A percentile compares a stretch with the other conserved stretches of the same genome.
These are phyloP conservation scores for Phylloporus arenicola DNA, from an alignment of 768 basidiomycete genomes.

Conservation along the genomic window DNA sequence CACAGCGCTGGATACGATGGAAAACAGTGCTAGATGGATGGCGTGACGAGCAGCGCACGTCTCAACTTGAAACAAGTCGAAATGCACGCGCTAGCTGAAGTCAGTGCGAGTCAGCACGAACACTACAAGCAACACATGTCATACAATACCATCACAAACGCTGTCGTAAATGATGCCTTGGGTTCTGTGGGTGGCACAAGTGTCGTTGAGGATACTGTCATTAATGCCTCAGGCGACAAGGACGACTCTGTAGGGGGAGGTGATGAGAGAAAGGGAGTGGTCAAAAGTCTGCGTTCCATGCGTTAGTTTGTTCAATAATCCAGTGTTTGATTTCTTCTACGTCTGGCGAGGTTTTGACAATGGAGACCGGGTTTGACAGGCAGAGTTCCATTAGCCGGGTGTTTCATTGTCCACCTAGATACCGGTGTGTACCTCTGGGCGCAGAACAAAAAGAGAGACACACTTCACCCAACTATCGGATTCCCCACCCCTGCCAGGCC, in stretches of 20 bases:
- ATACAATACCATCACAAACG: conserved; percentile 78
- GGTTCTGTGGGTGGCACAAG: conserved; percentile 26
- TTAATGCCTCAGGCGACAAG: conserved; percentile 7
- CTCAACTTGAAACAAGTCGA: too few species aligned
- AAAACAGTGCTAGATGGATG: too few species aligned
- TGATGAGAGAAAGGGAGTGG: too few species aligned
- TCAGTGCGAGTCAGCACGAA: too few species aligned
- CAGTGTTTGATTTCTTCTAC: background rate
- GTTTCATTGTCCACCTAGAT: conserved; percentile 59
- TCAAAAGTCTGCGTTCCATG: too few species aligned
- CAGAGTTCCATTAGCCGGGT: conserved; percentile 36
- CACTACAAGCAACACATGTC: conserved; percentile 72
- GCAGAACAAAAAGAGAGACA: conserved; percentile 3
- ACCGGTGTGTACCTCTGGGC: background rate
- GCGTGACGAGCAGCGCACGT: too few species aligned
- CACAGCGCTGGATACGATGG: too few species aligned
- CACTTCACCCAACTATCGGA: conserved; percentile 70
- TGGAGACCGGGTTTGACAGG: background rate
- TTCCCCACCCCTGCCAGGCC: conserved; percentile 56
- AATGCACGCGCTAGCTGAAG: too few species aligned
- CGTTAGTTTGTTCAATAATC: too few species aligned
- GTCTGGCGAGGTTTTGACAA: background rate
- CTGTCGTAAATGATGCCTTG: conserved; percentile 66
- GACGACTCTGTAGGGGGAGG: too few species aligned
- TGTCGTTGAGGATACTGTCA: conserved; percentile 27